These are phyloP conservation scores for Penicillium sp. DNA, from an alignment of 2,329 filamentous ascomycete species.

Conservation along the genomic window DNA sequence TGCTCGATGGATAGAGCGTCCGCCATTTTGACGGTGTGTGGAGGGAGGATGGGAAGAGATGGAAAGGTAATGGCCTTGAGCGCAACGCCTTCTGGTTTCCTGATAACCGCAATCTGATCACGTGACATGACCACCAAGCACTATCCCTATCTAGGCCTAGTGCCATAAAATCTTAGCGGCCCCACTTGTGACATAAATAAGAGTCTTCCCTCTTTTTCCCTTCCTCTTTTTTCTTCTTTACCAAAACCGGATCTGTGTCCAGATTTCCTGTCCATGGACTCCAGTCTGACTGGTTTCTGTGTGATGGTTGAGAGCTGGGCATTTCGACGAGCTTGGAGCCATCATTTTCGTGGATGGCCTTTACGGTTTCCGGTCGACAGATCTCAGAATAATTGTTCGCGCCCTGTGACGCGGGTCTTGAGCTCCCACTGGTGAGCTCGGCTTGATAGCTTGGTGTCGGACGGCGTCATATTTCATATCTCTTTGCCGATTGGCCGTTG, in stretches of 20 bases:
- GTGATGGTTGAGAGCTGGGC: constrained; percentile 76
- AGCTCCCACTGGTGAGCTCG: constrained; percentile 71
- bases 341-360: constrained; percentile 61
- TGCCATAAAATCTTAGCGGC: constrained; percentile 15
- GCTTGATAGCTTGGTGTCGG: constrained; percentile 53
- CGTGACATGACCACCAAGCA: constrained; percentile 3
- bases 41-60: not conserved
- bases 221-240: constrained; percentile 39
- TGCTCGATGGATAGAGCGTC: constrained; percentile 77
- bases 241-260: constrained; percentile 76
- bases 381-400: constrained; percentile 73
- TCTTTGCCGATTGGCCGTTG: constrained; percentile 83
- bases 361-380: constrained; percentile 89
- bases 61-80: not conserved
- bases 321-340: constrained; percentile 87
- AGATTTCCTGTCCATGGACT: constrained; percentile 63
- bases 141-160: constrained; percentile 23
- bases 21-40: constrained; percentile 40
- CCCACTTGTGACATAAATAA: constrained; percentile 19
- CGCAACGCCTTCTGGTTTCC: not conserved
- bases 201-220: constrained; percentile 37
- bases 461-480: constrained; percentile 84
- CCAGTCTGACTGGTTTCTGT: constrained; percentile 43
- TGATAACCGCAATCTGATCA: constrained; percentile 16
- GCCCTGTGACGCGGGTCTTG: constrained; percentile 55